Evolutionary conservation across 257 asterid species (phyloP), one percentile per base, ranked within the genome.

Genomic region (Cruciata laevipes): DNA sequence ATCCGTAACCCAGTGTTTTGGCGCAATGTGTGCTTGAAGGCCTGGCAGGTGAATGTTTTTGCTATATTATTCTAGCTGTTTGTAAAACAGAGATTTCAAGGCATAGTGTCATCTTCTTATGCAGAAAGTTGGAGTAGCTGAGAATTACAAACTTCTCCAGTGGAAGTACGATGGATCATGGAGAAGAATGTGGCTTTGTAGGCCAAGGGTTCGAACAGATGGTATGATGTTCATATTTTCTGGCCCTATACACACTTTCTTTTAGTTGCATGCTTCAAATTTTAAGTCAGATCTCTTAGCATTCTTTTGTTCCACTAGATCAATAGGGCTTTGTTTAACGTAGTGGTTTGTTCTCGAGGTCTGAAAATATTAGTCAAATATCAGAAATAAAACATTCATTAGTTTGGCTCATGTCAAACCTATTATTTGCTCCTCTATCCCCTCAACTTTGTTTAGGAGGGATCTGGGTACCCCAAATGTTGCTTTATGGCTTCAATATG

Each of bases 111-210:
- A 16, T 40, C 56, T 71, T 40, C 65, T 64, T 69, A 4, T 73
- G 69, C 72, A 93, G 99, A 49, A 76, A 65, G 61, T 80, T 69
- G 95, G 96, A 63, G 73, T 90, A 40, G 82, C 75, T 69, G 95
- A 88, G 74, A 90, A 88, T 76, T 93, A 84, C 74, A 83, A 81
- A 80, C 76, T 78, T 74, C 83, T 93, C 27, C 96, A 90, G 49
- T 84, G 80, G 6, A 66, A 55, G 38, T 93, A 86, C 77, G 81
- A 84, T 79, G 95, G 97, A 68, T 90, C 95, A n/a, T 93, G 99
- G 99, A 88, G 89, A 80, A 90, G 83, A 82, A 93, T 93, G 99
- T 93, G 99, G 99, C 92, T 93, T 70, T 78, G 76, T 76, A 86
- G 97, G 71, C 99, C 99, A 69, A 80, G 99, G 82, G 82, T 93